A percentile compares a stretch with the other conserved stretches of the same genome.
phyloP scores from a whole-genome alignment of 805 yeast genomes.

The Millerozyma miso region DNA sequence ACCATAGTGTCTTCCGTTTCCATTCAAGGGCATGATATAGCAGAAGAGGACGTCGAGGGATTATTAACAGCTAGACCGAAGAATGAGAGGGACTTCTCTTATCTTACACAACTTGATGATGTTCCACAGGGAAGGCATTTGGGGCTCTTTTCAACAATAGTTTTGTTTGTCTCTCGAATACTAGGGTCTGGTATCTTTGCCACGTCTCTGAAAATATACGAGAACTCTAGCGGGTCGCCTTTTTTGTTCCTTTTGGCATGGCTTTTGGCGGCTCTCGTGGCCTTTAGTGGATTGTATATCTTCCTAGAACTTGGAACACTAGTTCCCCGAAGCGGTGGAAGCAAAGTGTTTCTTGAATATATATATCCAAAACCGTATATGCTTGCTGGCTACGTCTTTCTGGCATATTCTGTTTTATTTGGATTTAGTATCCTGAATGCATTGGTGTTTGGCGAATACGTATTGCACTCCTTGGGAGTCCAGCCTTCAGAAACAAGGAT shows the following conservation, averaged over 20 bases:
- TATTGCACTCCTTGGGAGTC: conserved; percentile 42
- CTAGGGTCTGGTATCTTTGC: conserved; percentile 79
- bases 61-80: background rate
- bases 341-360: conserved; percentile 66
- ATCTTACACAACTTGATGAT: conserved; percentile 40
- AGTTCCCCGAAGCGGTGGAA: conserved; percentile 72
- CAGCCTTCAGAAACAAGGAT: conserved; percentile 32
- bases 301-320: conserved; percentile 68
- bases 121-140: conserved; percentile 73
- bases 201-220: conserved; percentile 61
- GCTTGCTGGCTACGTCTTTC: conserved; percentile 48
- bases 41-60: background rate
- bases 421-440: conserved; percentile 55
- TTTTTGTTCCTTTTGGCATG: conserved; percentile 58
- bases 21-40: background rate
- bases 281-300: conserved; percentile 64
- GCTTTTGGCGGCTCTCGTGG: conserved; percentile 56
- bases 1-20: background rate
- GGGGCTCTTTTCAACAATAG: conserved; percentile 63
- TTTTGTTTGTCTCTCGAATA: conserved; percentile 62
- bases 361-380: conserved; percentile 59
- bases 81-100: conserved; percentile 7
- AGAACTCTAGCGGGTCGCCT: conserved; percentile 66
- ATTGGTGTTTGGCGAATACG: conserved; percentile 60
- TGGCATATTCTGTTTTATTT: conserved; percentile 46